A percentile compares a stretch with the other conserved stretches of the same genome.
Evolutionary conservation across 2,329 filamentous ascomycete genomes (phyloP).

Genomic region (Didymella exigua): DNA sequence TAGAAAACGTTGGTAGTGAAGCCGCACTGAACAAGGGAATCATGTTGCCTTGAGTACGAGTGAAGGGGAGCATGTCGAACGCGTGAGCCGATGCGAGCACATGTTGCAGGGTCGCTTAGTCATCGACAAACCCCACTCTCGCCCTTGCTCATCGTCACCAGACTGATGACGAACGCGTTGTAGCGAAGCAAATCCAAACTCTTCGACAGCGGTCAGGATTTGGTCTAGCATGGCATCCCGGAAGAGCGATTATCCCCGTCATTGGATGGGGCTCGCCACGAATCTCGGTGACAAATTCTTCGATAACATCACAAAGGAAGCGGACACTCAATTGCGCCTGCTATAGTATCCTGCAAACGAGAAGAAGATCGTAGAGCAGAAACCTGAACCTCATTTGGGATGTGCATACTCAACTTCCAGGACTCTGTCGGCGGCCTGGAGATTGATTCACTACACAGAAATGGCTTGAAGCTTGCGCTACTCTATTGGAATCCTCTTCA

Average conservation of each 20-base stretch:
- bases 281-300: conserved; percentile 35
- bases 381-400: conserved; percentile 42
- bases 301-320: conserved; percentile 28
- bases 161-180: conserved; percentile 23
- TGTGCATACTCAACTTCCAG: conserved; percentile 49
- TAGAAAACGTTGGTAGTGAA: neutral
- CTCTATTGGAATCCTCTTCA: conserved; percentile 33
- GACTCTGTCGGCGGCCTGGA: conserved; percentile 48
- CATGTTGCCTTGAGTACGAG: neutral
- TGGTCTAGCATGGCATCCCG: conserved; percentile 50
- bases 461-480: conserved; percentile 32
- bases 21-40: neutral
- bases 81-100: too few species aligned
- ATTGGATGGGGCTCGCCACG: conserved; percentile 33
- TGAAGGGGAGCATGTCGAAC: neutral
- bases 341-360: conserved; percentile 38
- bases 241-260: too few species aligned
- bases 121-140: neutral
- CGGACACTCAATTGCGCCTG: conserved; percentile 36
- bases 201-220: conserved; percentile 51
- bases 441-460: conserved; percentile 36
- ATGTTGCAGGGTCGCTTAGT: neutral
- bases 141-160: neutral
- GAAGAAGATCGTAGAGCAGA: conserved; percentile 27
- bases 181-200: conserved; percentile 43